These are phyloP conservation scores for Luffa acutangula DNA, from an alignment of 306 rosid species.

Conservation along the genomic window DNA sequence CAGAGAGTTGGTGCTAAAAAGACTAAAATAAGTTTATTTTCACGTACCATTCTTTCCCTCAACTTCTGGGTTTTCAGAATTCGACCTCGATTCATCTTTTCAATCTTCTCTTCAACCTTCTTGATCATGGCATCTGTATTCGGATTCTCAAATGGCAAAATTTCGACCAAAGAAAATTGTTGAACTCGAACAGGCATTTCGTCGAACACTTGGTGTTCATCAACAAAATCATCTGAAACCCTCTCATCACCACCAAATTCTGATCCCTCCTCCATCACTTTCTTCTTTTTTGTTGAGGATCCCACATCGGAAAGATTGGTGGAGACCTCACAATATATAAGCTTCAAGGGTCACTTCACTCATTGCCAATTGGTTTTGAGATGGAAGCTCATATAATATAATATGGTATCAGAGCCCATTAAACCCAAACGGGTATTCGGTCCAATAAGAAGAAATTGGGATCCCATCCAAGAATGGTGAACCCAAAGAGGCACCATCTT, in stretches of 20 bases:
- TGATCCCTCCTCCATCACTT: not conserved
- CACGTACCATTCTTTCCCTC: conserved; percentile 5
- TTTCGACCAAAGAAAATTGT: not conserved
- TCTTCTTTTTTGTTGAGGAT: too few species aligned
- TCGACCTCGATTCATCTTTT: not conserved
- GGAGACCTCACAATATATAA: too few species aligned
- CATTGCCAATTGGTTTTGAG: too few species aligned
- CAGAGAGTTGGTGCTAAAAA: not conserved
- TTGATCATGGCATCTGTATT: not conserved
- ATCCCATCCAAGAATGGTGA: too few species aligned
- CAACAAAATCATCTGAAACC: not conserved
- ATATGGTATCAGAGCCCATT: too few species aligned
- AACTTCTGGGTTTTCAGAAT: not conserved
- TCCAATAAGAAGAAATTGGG: too few species aligned
- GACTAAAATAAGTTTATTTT: not conserved
- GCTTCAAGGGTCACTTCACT: too few species aligned
- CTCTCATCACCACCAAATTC: not conserved
- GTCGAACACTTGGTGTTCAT: not conserved
- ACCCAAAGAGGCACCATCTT: too few species aligned
- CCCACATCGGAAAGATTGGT: too few species aligned
- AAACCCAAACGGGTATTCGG: too few species aligned
- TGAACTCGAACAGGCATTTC: not conserved
- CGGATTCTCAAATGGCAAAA: conserved; percentile 6
- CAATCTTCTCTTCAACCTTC: conserved; percentile 2
- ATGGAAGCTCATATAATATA: too few species aligned